phyloP scores from a whole-genome alignment of 148 eudicot genomes.

The Persicaria maculosa region DNA sequence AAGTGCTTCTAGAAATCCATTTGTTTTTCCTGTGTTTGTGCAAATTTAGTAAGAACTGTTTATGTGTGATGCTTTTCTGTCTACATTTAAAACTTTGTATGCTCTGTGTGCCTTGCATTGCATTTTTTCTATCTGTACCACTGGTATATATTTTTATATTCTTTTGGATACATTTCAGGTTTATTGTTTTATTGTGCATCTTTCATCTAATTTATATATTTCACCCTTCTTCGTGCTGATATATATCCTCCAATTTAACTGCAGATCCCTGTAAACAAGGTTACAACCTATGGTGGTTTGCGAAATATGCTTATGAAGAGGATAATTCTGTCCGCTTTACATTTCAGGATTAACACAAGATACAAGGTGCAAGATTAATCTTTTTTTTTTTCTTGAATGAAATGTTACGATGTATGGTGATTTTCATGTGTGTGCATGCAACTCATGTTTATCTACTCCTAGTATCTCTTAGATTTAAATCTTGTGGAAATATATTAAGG shows the following conservation, averaged over 20 bases:
- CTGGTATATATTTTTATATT: neutral
- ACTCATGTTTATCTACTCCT: neutral
- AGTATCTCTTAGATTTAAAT: neutral
- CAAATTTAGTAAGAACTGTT: neutral
- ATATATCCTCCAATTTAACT: slow-evolving; percentile 8
- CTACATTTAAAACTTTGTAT: neutral
- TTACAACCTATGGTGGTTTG: slow-evolving; percentile 71
- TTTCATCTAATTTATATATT: neutral
- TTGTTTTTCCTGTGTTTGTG: neutral
- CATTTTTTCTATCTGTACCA: neutral
- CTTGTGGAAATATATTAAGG: neutral
- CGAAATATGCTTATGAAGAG: slow-evolving; percentile 97
- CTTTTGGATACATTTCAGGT: neutral
- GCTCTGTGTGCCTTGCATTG: neutral
- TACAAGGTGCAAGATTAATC: slow-evolving; percentile 56
- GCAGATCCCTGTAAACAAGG: slow-evolving; percentile 95
- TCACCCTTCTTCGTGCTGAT: slow-evolving; percentile 3
- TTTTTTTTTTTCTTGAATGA: neutral
- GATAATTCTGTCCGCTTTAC: slow-evolving; percentile 95
- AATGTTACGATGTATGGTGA: neutral
- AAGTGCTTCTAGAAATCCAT: neutral
- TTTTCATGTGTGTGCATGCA: slow-evolving; percentile 11
- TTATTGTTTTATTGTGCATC: neutral
- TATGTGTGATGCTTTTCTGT: neutral
- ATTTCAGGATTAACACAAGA: slow-evolving; percentile 96